Percentiles rank a stretch among this genome's conserved stretches.
Conservation (phyloP, 176 grass and related monocot genomes). For the Oryza glumipatula region DNA sequence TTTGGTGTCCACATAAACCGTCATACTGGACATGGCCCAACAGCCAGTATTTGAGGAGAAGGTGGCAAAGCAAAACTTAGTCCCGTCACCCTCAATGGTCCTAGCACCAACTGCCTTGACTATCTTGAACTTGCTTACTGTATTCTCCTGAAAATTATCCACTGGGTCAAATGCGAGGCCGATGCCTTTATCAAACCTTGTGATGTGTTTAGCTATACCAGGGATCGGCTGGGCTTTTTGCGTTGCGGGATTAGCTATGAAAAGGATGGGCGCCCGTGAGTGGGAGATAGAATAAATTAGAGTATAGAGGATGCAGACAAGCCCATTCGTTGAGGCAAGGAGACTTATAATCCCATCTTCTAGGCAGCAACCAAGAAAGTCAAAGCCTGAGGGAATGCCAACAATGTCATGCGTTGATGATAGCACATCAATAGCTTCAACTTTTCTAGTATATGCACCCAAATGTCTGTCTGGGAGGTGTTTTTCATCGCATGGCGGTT, state of each 20-base stretch:
- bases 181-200: not conserved
- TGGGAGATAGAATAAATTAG: not conserved
- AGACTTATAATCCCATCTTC: not conserved
- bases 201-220: not conserved
- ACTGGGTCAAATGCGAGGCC: conserved; percentile 9
- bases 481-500: too few species aligned
- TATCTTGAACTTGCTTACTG: not conserved
- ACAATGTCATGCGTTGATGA: not conserved
- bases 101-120: not conserved
- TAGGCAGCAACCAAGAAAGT: not conserved
- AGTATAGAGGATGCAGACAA: not conserved
- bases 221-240: not conserved
- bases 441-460: too few species aligned
- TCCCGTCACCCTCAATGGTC: too few species aligned
- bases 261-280: not conserved
- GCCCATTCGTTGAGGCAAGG: not conserved
- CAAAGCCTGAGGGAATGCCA: not conserved
- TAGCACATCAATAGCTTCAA: not conserved
- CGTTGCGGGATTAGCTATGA: conserved; percentile 6
- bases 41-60: not conserved
- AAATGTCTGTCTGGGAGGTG: too few species aligned
- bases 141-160: not conserved
- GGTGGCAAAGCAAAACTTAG: not conserved
- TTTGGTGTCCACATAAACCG: not conserved
- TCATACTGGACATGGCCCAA: not conserved